Base-by-base conservation (phyloP, 352 stramenopile species). In the Pythium scleroteichum region DNA sequence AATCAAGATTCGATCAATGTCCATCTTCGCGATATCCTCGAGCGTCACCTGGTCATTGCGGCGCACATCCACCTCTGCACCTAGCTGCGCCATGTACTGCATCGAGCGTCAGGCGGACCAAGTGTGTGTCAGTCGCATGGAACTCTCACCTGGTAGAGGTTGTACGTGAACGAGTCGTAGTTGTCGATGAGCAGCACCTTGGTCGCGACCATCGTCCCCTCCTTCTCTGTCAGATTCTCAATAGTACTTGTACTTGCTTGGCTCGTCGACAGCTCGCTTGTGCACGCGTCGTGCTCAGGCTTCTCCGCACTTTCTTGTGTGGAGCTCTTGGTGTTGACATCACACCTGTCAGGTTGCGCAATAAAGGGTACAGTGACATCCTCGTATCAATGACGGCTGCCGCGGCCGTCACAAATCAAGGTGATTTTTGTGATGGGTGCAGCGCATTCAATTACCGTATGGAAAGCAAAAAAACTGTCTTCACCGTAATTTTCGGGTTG, bases 81-180 rank as follows among this genome's bases (percentile, higher is more conserved):
- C 87, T 5, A 95, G 69, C 51, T 95, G 78, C 27, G 85, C 78
- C 85, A 95, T 88, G 70, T 94, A 94, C 82, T 94, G 52, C 14
- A 50, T 9, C 3, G 20, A 48, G 23, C 3, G 23, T 58, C 17
- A 56, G 46, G 29, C 10, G 5, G 29, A 35, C 10, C 10, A 5
- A 35, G 29, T 10, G 29, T 35, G 29, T 10, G 29, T 35, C 5
- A 5, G 5, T 5, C 29, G 5, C 23, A 24, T 24, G 17, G 26
- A 48, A 20, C 42, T 62, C 16, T 16, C 44, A 88, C 82, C 77
- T 94, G 85, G 70, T 83, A 94, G 64, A 95, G 82, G 70, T 95
- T 95, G 79, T 95, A 95, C 69, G 85, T 94, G 78, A 95, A 95
- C 61, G 87, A 95, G 79, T 95, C 87, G 55, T 95, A 95, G 70